Base-by-base conservation (phyloP, 2,329 filamentous ascomycete genomes). In the Pseudomassariella vexata region DNA sequence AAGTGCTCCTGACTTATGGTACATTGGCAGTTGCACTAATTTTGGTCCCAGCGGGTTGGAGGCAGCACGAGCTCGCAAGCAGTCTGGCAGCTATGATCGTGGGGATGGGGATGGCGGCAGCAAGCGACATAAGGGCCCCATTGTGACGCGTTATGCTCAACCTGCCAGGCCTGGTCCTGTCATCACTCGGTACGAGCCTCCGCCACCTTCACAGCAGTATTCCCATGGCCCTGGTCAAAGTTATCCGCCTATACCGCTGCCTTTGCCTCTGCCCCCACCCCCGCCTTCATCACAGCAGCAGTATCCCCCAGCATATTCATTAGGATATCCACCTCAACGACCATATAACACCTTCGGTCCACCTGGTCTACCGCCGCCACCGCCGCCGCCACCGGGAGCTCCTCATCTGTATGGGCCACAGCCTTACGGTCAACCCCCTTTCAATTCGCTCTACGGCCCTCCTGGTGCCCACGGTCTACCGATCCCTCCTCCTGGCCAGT, bases 221-320 rank as follows among this genome's bases (percentile, higher is more conserved):
- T 81, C 82, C 25, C 82, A 26, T 9, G 24, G 19, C 6, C 27
- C 20, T 17, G 24, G n/a, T 6, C 30, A 27, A 16, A 24, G 18
- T 5, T 33, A 33, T 12, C 30, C 30, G n/a, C 36, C 24, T 7
- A 24, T 33, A 11, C 24, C 14, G 8, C 35, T 19, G 6, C n/a
- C 34, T n/a, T 36, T 6, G 21, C 30, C 18, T 16, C 16, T 30
- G 9, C 11, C 20, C 3, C 24, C 9, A n/a, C 9, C 25, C 12
- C 29, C 18, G 6, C 24, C 29, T 12, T 17, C 21, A 9, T 30
- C 18, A 19, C 28, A 20, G 12, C 10, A 17, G 25, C 16, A 19
- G 14, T 20, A 19, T 30, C 19, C 25, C 10, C 19, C n/a, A n/a
- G n/a, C n/a, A n/a, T n/a, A n/a, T n/a, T n/a, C n/a, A n/a, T n/a